phyloP scores from a whole-genome alignment of 257 asterid species.

The Nicotiana attenuata region DNA sequence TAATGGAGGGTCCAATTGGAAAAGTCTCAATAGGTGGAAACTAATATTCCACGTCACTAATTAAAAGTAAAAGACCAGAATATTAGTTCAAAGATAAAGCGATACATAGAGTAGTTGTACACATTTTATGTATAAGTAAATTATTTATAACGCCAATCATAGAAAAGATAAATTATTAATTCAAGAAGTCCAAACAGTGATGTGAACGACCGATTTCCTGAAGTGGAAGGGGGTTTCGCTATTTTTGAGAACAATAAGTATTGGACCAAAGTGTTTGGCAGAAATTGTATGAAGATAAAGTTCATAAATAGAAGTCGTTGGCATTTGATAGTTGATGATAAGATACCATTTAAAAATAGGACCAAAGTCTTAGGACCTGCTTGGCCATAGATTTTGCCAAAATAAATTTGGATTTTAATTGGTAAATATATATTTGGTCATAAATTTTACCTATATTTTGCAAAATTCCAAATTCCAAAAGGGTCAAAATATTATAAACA shows the following conservation, averaged over 20 bases:
- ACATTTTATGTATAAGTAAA: background rate
- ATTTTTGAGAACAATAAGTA: background rate
- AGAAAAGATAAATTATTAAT: background rate
- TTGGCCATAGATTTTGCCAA: too few species aligned
- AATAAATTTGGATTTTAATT: too few species aligned
- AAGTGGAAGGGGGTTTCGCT: background rate
- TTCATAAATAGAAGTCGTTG: background rate
- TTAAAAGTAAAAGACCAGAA: background rate
- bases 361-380: too few species aligned
- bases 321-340: background rate
- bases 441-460: too few species aligned
- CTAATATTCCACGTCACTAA: background rate
- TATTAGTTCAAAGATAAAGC: background rate
- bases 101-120: background rate
- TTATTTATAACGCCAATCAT: background rate
- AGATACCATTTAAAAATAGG: background rate
- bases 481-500: too few species aligned
- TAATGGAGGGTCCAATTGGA: background rate
- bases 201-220: background rate
- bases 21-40: too few species aligned
- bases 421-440: too few species aligned
- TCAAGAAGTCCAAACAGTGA: background rate
- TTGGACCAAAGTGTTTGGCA: background rate
- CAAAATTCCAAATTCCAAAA: too few species aligned
- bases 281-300: background rate